Base-by-base conservation (phyloP, 805 yeast genomes). In the Wilhelminamyces savonicus region DNA sequence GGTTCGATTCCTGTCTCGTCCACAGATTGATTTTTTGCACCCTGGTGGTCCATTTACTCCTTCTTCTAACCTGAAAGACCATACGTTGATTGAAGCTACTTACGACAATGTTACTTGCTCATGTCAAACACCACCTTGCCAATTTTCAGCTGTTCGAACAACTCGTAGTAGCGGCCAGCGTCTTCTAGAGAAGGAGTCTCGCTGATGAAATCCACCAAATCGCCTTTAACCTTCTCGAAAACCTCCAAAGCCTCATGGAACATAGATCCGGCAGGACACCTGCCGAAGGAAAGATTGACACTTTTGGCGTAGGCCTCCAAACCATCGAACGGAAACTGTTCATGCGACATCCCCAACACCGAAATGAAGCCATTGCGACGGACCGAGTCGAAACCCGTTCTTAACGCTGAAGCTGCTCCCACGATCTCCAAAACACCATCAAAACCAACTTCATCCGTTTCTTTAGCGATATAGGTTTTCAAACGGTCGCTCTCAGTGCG, bases 1-100 rank as follows among this genome's bases (percentile, higher is more conserved):
- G 81, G 82, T 76, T 76, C 82, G 79, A 76, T 57, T 75, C 82
- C 82, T 69, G 74, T 71, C 78, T 71, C 78, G 81, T 76, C 82
- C 81, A 75, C 36, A 36, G 27, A 34, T 50, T 54, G 48, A 52
- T 31, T n/a, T n/a, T n/a, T n/a, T n/a, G n/a, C n/a, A n/a, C n/a
- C n/a, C n/a, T n/a, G n/a, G n/a, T n/a, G n/a, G n/a, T n/a, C n/a
- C n/a, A n/a, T n/a, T n/a, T n/a, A n/a, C n/a, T n/a, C n/a, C n/a
- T n/a, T n/a, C n/a, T n/a, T n/a, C n/a, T n/a, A n/a, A n/a, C n/a
- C n/a, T n/a, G n/a, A n/a, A n/a, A n/a, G n/a, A n/a, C n/a, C n/a
- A n/a, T n/a, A n/a, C n/a, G n/a, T n/a, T n/a, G n/a, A n/a, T n/a
- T n/a, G n/a, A n/a, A n/a, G n/a, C n/a, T n/a, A n/a, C n/a, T n/a